Evolutionary conservation across 371 early-diverging fungal genomes (phyloP).

Genomic region (Basidiobolus meristosporus): DNA sequence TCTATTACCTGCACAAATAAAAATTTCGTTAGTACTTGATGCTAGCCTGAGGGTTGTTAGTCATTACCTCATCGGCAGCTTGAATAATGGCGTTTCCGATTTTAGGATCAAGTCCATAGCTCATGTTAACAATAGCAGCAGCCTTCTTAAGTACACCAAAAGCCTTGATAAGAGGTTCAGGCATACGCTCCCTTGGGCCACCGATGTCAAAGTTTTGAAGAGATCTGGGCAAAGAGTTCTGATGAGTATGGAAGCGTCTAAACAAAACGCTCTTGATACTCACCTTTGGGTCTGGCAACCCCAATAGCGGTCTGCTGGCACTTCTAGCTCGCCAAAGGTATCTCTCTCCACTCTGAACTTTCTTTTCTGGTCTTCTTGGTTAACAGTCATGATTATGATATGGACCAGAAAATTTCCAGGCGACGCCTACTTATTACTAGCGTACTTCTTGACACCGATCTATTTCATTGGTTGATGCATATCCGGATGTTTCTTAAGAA

Average conservation of each 20-base stretch:
- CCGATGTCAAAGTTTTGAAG: constrained; percentile 92
- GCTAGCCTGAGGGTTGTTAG: neutral
- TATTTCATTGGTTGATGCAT: no score
- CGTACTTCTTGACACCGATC: no score
- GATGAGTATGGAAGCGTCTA: neutral
- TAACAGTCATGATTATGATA: no score
- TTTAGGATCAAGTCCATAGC: constrained; percentile 54
- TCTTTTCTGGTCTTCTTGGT: no score
- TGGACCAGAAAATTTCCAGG: no score
- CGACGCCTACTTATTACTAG: no score
- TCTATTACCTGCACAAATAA: constrained; percentile 43
- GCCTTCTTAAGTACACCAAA: constrained; percentile 88
- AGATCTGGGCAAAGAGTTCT: constrained; percentile 20
- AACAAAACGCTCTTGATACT: neutral
- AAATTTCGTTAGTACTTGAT: constrained; percentile 1
- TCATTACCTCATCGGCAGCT: constrained; percentile 55
- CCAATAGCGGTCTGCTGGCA: constrained; percentile 87
- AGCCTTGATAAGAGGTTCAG: constrained; percentile 76
- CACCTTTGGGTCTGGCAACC: constrained; percentile 93
- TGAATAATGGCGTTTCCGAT: constrained; percentile 70
- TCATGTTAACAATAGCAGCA: constrained; percentile 79
- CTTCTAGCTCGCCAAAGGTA: constrained; percentile 84
- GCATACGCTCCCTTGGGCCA: constrained; percentile 80
- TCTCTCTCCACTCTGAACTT: constrained; percentile 70
- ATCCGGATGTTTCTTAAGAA: no score